phyloP scores from a whole-genome alignment of 306 rosid genomes.

The Vigna reflexopilosa region DNA sequence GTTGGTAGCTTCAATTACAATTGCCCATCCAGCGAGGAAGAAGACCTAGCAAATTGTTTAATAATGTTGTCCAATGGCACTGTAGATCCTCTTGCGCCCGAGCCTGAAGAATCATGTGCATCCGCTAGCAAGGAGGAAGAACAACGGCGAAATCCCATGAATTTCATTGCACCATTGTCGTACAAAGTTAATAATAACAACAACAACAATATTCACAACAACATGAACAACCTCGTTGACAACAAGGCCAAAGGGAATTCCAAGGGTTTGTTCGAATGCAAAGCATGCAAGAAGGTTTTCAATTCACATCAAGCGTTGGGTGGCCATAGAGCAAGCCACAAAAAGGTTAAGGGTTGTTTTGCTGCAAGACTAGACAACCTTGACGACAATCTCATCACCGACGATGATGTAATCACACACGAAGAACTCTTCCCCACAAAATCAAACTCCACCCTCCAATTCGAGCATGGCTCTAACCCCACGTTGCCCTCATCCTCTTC shows the following conservation, averaged over 20 bases:
- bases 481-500: slow-evolving; percentile 57
- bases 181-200: slow-evolving; percentile 32
- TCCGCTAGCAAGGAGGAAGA: slow-evolving; percentile 84
- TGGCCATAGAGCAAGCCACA: slow-evolving; percentile 96
- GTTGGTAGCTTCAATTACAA: slow-evolving; percentile 60
- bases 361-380: slow-evolving; percentile 72
- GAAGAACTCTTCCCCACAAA: slow-evolving; percentile 69
- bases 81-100: slow-evolving; percentile 59
- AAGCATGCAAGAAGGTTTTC: slow-evolving; percentile 93
- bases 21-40: slow-evolving; percentile 86
- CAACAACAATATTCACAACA: neutral
- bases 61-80: slow-evolving; percentile 88
- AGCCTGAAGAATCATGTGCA: slow-evolving; percentile 84
- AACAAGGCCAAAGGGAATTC: slow-evolving; percentile 63
- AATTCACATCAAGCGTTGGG: slow-evolving; percentile 97
- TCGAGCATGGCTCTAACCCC: slow-evolving; percentile 51
- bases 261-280: slow-evolving; percentile 81
- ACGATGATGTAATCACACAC: slow-evolving; percentile 65
- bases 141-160: slow-evolving; percentile 57
- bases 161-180: slow-evolving; percentile 59
- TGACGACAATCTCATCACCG: slow-evolving; percentile 52
- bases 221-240: slow-evolving; percentile 35
- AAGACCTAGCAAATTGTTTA: slow-evolving; percentile 85
- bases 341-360: slow-evolving; percentile 95
- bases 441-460: slow-evolving; percentile 55